Evolutionary conservation across 208 protist genomes (phyloP).

Genomic region (Wallacemonas collosoma): DNA sequence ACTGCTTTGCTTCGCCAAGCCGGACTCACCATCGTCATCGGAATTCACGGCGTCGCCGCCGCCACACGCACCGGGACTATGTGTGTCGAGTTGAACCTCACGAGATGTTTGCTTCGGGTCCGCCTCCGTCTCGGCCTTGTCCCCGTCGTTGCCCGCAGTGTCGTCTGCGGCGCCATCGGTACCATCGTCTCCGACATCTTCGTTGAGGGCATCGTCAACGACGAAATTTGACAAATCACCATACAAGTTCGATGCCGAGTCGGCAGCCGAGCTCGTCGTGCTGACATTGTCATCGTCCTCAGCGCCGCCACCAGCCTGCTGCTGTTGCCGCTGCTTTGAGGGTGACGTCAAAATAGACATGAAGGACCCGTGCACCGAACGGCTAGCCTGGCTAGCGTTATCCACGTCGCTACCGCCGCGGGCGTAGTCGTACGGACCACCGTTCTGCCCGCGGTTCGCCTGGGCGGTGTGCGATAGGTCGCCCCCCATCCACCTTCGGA

Average conservation of each 20-base stretch:
- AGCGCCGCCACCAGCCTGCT: too few relatives aligned
- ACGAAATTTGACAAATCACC: slow-evolving; percentile 1
- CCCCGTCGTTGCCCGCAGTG: not conserved
- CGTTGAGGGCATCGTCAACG: not conserved
- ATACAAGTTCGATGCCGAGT: not conserved
- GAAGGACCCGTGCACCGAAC: slow-evolving; percentile 6
- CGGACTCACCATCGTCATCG: not conserved
- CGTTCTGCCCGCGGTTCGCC: not conserved
- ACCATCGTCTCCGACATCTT: not conserved
- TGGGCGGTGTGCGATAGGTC: not conserved
- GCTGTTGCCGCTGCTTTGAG: not conserved
- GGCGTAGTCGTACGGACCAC: not conserved
- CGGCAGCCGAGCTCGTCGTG: not conserved
- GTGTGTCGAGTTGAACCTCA: too few relatives aligned
- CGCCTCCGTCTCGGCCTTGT: too few relatives aligned
- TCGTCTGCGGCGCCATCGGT: not conserved
- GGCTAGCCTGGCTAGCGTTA: not conserved
- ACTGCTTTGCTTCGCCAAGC: slow-evolving; percentile 13
- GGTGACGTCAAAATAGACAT: slow-evolving; percentile 1
- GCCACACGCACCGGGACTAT: not conserved
- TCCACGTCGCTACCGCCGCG: not conserved
- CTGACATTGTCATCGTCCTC: slow-evolving; percentile 4
- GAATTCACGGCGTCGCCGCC: not conserved
- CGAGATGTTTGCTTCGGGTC: too few relatives aligned
- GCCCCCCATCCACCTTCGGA: slow-evolving; percentile 8